Percentiles rank a stretch among this genome's conserved stretches.
These are phyloP conservation scores for Xylariaceae sp. DNA, from an alignment of 2,329 filamentous ascomycete genomes.

Conservation along the genomic window DNA sequence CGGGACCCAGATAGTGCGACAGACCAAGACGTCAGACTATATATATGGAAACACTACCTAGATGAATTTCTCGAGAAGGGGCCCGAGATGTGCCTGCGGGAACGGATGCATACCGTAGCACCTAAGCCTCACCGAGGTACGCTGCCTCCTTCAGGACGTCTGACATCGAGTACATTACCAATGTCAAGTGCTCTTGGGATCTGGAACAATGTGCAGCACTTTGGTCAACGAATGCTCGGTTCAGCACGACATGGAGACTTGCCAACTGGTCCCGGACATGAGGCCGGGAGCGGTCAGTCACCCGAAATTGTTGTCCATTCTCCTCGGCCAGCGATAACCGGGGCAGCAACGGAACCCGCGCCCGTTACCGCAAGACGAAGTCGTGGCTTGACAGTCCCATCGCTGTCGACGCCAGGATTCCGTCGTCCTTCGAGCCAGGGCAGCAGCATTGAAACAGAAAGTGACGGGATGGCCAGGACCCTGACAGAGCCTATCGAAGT, in stretches of 20 bases:
- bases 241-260: conserved; percentile 20
- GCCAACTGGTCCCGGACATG: conserved; percentile 13
- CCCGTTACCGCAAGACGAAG: conserved; percentile 22
- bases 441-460: conserved; percentile 32
- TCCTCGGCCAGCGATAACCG: conserved; percentile 35
- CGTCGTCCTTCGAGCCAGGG: conserved; percentile 35
- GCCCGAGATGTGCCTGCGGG: conserved; percentile 56
- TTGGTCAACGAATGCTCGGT: conserved; percentile 33
- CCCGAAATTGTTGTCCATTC: conserved; percentile 44
- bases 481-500: conserved; percentile 37
- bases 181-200: conserved; percentile 29
- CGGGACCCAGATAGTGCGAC: conserved; percentile 50
- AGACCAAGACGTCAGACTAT: conserved; percentile 49
- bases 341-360: conserved; percentile 27
- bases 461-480: conserved; percentile 24
- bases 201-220: conserved; percentile 32
- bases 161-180: conserved; percentile 8
- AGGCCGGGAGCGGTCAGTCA: conserved; percentile 21
- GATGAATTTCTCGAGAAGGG: conserved; percentile 59
- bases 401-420: conserved; percentile 34
- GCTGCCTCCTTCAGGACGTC: conserved; percentile 9
- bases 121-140: conserved; percentile 23
- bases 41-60: conserved; percentile 54
- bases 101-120: conserved; percentile 48
- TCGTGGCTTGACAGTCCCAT: conserved; percentile 40